Percentiles rank a stretch among this genome's conserved stretches.
Conservation (phyloP, 2,329 filamentous ascomycete genomes). For the Venturia effusa region DNA sequence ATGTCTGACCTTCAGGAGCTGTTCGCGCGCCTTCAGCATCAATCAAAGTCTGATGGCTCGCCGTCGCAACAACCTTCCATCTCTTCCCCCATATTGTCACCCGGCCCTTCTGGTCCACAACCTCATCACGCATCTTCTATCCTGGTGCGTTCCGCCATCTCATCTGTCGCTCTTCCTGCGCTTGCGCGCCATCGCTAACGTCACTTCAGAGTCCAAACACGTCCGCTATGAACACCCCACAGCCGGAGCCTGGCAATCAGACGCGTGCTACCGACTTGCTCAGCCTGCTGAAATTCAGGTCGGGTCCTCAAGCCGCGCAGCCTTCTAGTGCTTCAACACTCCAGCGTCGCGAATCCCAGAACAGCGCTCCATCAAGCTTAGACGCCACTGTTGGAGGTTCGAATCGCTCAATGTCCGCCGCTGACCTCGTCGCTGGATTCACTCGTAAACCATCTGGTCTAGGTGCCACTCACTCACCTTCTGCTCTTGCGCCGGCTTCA, state of each 20-base stretch:
- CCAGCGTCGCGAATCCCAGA: constrained; percentile 14
- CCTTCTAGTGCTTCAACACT: constrained; percentile 2
- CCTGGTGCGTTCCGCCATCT: constrained; percentile 22
- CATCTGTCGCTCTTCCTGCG: background rate
- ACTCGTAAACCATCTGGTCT: constrained; percentile 34
- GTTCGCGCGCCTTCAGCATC: constrained; percentile 8
- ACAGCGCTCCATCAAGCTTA: constrained; percentile 17
- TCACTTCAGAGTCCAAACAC: constrained; percentile 37
- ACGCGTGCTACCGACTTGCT: constrained; percentile 47
- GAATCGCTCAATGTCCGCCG: constrained; percentile 37
- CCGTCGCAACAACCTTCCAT: constrained; percentile 36
- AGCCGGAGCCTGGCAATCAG: constrained; percentile 25
- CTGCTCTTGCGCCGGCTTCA: constrained; percentile 22
- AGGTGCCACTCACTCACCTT: constrained; percentile 14
- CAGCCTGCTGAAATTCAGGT: constrained; percentile 55
- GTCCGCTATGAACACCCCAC: constrained; percentile 33
- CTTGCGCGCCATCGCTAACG: constrained; percentile 1
- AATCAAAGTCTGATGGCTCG: background rate
- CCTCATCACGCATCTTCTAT: constrained; percentile 47
- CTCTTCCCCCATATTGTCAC: constrained; percentile 47
- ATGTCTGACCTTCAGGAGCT: constrained; percentile 9
- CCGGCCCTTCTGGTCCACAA: constrained; percentile 41
- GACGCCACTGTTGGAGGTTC: constrained; percentile 19
- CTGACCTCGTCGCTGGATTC: constrained; percentile 47
- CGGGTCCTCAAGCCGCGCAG: constrained; percentile 29